These are phyloP conservation scores for Kluyveromyces wickerhamii DNA, from an alignment of 805 yeast species.

Conservation along the genomic window DNA sequence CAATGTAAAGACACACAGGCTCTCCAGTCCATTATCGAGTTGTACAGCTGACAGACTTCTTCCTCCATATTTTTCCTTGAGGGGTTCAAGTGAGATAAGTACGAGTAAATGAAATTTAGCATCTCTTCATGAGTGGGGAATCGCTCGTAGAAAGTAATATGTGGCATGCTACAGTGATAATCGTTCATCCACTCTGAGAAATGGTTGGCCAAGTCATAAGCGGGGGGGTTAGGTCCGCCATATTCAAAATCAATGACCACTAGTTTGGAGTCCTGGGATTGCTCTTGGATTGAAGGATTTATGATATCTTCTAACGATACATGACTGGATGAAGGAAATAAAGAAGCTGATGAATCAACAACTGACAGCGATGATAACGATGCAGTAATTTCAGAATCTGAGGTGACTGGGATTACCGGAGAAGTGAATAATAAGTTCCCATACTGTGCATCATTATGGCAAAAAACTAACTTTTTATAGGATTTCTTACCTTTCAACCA, in stretches of 20 bases:
- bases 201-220: constrained; percentile 87
- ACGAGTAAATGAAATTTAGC: constrained; percentile 65
- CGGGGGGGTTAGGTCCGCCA: constrained; percentile 84
- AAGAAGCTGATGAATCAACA: constrained; percentile 17
- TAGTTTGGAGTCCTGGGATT: constrained; percentile 55
- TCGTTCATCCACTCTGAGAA: constrained; percentile 97
- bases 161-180: constrained; percentile 52
- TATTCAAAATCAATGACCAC: constrained; percentile 97
- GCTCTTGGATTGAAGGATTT: constrained; percentile 32
- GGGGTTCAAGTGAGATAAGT: constrained; percentile 48
- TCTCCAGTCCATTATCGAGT: constrained; percentile 71
- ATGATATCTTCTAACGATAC: constrained; percentile 26
- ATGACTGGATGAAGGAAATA: constrained; percentile 24
- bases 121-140: constrained; percentile 69
- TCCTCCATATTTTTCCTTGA: constrained; percentile 32
- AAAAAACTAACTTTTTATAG: constrained; percentile 55
- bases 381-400: constrained; percentile 3
- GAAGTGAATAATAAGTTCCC: constrained; percentile 77
- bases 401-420: constrained; percentile 34
- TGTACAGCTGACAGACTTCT: constrained; percentile 45
- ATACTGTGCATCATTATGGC: constrained; percentile 96
- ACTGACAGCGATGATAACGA: constrained; percentile 9
- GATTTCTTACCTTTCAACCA: constrained; percentile 49
- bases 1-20: constrained; percentile 71
- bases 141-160: constrained; percentile 36